Percentiles rank a stretch among this genome's conserved stretches.
These are phyloP conservation scores for Nothophaeocryptopus gaeumannii DNA, from an alignment of 2,329 filamentous ascomycete species.

Conservation along the genomic window DNA sequence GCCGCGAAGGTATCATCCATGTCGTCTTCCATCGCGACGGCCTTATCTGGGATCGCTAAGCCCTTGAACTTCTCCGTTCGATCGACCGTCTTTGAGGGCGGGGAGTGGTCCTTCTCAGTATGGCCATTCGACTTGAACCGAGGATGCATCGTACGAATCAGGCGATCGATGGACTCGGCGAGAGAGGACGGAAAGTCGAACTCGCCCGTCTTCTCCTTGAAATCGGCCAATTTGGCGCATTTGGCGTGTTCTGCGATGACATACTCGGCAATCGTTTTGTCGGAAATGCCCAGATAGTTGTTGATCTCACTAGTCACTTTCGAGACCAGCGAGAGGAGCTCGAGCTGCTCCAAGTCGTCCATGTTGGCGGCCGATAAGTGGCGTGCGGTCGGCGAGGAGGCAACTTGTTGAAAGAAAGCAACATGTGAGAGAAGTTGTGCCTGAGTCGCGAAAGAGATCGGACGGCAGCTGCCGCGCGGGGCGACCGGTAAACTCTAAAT, in stretches of 20 bases:
- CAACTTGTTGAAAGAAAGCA: too few relatives aligned
- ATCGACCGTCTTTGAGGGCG: conserved; percentile 44
- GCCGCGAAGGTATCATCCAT: conserved; percentile 92
- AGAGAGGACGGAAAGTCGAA: conserved; percentile 84
- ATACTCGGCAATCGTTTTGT: conserved; percentile 95
- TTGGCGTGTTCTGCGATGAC: conserved; percentile 85
- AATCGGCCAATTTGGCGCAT: conserved; percentile 67
- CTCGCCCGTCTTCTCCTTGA: conserved; percentile 70
- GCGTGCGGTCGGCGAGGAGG: too few relatives aligned
- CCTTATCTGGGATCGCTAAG: conserved; percentile 77
- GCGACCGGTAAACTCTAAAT: too few relatives aligned
- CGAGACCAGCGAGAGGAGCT: conserved; percentile 88
- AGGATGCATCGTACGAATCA: conserved; percentile 87
- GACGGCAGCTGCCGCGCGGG: too few relatives aligned
- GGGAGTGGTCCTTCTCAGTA: conserved; percentile 29
- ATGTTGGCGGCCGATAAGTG: conserved; percentile 46
- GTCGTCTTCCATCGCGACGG: conserved; percentile 51
- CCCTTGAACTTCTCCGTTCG: conserved; percentile 88
- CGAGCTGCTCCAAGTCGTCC: conserved; percentile 88
- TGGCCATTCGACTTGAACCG: conserved; percentile 65
- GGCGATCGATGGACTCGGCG: conserved; percentile 84
- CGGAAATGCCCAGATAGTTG: conserved; percentile 86
- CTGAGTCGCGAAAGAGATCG: too few relatives aligned
- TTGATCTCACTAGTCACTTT: conserved; percentile 92
- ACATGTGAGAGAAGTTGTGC: too few relatives aligned